Base-by-base conservation (phyloP, 257 asterid genomes). In the Salvia miltiorrhiza region DNA sequence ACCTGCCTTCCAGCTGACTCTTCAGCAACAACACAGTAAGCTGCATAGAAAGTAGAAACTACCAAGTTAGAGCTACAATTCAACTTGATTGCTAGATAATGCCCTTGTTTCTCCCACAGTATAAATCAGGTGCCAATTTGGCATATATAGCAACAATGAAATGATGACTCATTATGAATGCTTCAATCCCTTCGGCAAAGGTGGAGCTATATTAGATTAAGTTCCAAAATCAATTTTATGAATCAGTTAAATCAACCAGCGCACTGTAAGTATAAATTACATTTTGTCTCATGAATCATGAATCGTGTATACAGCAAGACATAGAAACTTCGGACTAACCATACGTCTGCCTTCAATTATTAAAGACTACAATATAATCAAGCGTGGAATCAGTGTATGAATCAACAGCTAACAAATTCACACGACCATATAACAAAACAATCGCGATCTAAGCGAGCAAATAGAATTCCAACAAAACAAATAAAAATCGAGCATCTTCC, bases 1-100 rank as follows among this genome's bases (percentile, higher is more conserved):
- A 90, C 16, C 79, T 90, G 97, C 20, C 97, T 80, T 47, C 95
- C 97, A 0, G 82, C 90, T n/a, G 95, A 87, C 61, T 87, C 97
- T 74, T 87, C 93, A 44, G 97, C 97, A 76, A 90, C 97, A 70
- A 90, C 91, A 65, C 97, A 90, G 67, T 87, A 90, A 13, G 97
- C 97, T 90, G 86, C 79, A 71, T 40, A 65, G 14, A 32, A 33
- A 23, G 35, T 3, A 53, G 16, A 62, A 62, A 40, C 35, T 21
- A 20, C 60, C 48, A 76, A 67, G 63, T 72, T 52, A 62, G 48
- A 16, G 30, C 39, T 57, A 72, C 33, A 13, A 13, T 52, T 52
- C 23, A 16, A 63, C 20, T 14, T 35, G 13, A 60, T 63, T 21
- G 23, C 52, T 72, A 7, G 68, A 62, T 4, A 61, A 23, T 10